phyloP scores from a whole-genome alignment of 2,329 filamentous ascomycete species.

The Trichoderma atrobrunneum region DNA sequence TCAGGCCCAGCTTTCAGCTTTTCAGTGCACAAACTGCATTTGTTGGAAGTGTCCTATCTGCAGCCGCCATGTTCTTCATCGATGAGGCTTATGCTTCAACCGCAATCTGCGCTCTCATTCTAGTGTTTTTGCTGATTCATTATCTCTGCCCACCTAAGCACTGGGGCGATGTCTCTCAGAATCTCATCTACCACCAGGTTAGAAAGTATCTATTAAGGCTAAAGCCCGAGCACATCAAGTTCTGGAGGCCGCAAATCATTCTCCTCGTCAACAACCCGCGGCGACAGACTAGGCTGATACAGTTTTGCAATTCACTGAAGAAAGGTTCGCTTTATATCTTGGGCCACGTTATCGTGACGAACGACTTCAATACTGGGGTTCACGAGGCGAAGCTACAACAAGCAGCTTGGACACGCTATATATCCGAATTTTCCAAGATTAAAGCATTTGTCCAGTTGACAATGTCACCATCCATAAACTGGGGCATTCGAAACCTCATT shows the following conservation, averaged over 20 bases:
- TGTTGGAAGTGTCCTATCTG: constrained; percentile 70
- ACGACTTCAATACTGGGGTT: constrained; percentile 75
- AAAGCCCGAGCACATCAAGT: constrained; percentile 86
- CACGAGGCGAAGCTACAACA: constrained; percentile 80
- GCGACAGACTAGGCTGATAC: constrained; percentile 78
- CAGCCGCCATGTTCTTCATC: constrained; percentile 84
- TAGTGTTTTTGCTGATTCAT: constrained; percentile 82
- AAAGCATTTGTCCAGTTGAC: constrained; percentile 88
- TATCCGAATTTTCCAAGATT: constrained; percentile 75
- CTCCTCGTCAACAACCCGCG: constrained; percentile 79
- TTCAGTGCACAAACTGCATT: constrained; percentile 85
- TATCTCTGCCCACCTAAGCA: constrained; percentile 81
- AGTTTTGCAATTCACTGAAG: constrained; percentile 89
- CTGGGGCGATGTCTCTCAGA: constrained; percentile 89
- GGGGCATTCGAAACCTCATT: constrained; percentile 81
- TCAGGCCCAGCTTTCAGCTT: constrained; percentile 82
- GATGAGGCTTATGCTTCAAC: constrained; percentile 75
- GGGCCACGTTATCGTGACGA: constrained; percentile 82
- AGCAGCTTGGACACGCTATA: constrained; percentile 79
- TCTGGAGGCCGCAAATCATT: constrained; percentile 86
- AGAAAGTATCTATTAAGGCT: constrained; percentile 83
- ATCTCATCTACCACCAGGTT: constrained; percentile 81
- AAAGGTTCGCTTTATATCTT: constrained; percentile 83
- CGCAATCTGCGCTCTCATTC: constrained; percentile 68
- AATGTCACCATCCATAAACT: constrained; percentile 77